Percentiles rank a stretch among this genome's conserved stretches.
These are phyloP conservation scores for Circinella umbellata DNA, from an alignment of 371 early-diverging fungal species.

Conservation along the genomic window DNA sequence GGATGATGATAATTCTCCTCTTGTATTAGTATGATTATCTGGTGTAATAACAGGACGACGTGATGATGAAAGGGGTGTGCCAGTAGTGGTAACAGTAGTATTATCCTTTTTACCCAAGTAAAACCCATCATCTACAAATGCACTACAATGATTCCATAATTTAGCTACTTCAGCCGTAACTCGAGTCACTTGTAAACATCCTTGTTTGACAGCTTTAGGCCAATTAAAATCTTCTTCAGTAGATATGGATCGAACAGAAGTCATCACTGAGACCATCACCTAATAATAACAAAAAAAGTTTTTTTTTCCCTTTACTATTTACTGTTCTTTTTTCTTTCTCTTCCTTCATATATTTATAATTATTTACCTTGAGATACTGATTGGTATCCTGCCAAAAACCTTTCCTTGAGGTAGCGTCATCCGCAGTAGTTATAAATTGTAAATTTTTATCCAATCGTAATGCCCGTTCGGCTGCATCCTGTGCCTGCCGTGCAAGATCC, in stretches of 20 bases:
- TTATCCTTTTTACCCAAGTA: slow-evolving; percentile 10
- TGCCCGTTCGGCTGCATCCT: slow-evolving; percentile 35
- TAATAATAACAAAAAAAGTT: slow-evolving; percentile 8
- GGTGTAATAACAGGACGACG: neutral
- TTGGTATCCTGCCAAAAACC: slow-evolving; percentile 50
- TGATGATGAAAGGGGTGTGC: neutral
- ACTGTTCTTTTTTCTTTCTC: neutral
- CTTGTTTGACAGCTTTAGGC: slow-evolving; percentile 52
- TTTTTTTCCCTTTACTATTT: neutral
- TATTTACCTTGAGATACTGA: slow-evolving; percentile 43
- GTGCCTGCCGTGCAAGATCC: slow-evolving; percentile 28
- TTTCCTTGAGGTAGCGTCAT: slow-evolving; percentile 25
- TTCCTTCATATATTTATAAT: neutral
- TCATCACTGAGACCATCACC: slow-evolving; percentile 51
- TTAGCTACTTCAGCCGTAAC: slow-evolving; percentile 57
- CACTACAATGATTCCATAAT: slow-evolving; percentile 44
- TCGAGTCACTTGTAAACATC: slow-evolving; percentile 51
- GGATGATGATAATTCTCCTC: slow-evolving; percentile 7
- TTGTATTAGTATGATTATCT: neutral
- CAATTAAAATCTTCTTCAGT: slow-evolving; percentile 49
- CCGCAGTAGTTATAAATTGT: slow-evolving; percentile 12
- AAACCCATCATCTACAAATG: slow-evolving; percentile 45
- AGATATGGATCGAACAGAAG: slow-evolving; percentile 39
- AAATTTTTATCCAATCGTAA: slow-evolving; percentile 31
- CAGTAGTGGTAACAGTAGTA: neutral